Evolutionary conservation across 768 basidiomycete genomes (phyloP).

Genomic region (Pleurotus platypus): DNA sequence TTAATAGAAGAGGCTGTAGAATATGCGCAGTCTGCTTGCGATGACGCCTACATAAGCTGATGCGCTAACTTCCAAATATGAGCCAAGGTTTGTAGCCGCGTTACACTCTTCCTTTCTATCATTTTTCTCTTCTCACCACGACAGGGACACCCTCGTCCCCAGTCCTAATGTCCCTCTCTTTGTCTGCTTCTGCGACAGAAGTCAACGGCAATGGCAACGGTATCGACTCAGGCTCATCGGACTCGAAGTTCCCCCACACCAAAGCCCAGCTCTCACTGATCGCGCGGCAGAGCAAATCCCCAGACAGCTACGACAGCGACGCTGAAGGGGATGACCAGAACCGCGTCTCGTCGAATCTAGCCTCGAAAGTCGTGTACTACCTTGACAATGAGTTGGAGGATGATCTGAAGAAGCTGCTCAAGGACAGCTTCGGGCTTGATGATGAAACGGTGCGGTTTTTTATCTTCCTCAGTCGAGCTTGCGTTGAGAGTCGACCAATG

Average conservation of each 20-base stretch:
- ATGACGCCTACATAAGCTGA: neutral
- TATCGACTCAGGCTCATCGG: constrained; percentile 1
- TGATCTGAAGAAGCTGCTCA: constrained; percentile 73
- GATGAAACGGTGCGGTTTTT: constrained; percentile 56
- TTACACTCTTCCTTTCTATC: constrained; percentile 3
- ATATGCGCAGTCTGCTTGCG: neutral
- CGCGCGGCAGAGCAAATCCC: constrained; percentile 61
- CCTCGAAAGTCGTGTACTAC: constrained; percentile 68
- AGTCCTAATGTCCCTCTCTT: neutral
- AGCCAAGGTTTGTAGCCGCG: constrained; percentile 8
- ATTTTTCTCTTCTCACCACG: constrained; percentile 7
- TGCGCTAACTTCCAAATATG: constrained; percentile 7
- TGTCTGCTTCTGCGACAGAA: constrained; percentile 3
- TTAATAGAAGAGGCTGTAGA: too few species aligned
- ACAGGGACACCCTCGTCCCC: neutral
- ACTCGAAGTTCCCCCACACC: constrained; percentile 70
- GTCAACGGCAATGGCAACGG: neutral
- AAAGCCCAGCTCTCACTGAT: constrained; percentile 76
- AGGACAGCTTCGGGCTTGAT: constrained; percentile 64
- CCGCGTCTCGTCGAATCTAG: constrained; percentile 55
- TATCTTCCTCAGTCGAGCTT: constrained; percentile 8
- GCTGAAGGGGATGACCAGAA: constrained; percentile 47
- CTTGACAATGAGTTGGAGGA: constrained; percentile 86
- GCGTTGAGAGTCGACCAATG: constrained; percentile 12
- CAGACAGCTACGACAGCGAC: constrained; percentile 55